A percentile compares a stretch with the other conserved stretches of the same genome.
Evolutionary conservation across 2,329 filamentous ascomycete species (phyloP).

Genomic region (Beauveria varroae): DNA sequence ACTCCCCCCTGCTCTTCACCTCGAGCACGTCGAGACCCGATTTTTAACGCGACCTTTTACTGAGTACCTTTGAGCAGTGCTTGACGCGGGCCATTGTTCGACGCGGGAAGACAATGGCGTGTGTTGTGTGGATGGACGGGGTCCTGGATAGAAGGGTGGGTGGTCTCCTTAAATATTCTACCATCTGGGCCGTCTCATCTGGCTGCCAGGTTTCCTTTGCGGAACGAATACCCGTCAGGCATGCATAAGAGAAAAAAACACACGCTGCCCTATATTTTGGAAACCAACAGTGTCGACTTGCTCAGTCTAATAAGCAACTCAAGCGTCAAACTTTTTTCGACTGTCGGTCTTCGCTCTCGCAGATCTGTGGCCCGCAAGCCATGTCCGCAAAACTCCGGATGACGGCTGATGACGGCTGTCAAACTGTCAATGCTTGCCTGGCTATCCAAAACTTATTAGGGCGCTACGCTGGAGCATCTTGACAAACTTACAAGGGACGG

Average conservation of each 20-base stretch:
- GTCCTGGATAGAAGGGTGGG: no score
- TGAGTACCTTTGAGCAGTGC: neutral
- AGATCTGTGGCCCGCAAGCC: conserved; percentile 6
- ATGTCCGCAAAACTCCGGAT: conserved; percentile 4
- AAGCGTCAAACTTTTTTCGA: neutral
- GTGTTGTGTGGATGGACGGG: neutral
- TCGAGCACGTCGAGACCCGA: conserved; percentile 2
- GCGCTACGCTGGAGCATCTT: no score
- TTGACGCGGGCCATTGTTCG: neutral
- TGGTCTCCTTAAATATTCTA: no score
- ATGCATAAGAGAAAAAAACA: neutral
- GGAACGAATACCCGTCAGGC: neutral
- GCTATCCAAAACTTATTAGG: no score
- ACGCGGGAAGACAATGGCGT: neutral
- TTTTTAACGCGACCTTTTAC: neutral
- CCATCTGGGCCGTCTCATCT: no score
- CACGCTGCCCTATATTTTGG: neutral
- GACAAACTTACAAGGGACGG: no score
- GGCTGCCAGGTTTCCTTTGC: no score
- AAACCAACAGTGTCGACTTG: neutral
- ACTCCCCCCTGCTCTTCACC: neutral
- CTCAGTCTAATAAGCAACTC: neutral
- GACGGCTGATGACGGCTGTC: neutral
- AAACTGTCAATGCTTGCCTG: no score
- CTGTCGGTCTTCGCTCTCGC: neutral